A percentile compares a stretch with the other conserved stretches of the same genome.
phyloP scores from a whole-genome alignment of 306 rosid species.

The Ochetophila trinervis region DNA sequence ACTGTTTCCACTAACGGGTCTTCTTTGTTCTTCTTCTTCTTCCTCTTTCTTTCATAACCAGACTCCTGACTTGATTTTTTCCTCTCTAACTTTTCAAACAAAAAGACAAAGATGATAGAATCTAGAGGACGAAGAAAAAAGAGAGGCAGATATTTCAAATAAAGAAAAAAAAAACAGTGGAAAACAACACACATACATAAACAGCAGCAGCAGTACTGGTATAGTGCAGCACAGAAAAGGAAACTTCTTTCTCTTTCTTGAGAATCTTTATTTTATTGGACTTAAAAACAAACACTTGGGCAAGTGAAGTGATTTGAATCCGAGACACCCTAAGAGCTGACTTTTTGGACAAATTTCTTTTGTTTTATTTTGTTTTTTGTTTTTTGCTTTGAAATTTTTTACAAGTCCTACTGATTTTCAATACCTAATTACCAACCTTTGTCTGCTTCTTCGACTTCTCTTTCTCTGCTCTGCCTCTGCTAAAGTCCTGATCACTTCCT shows the following conservation, averaged over 20 bases:
- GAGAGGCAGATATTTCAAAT: constrained; percentile 35
- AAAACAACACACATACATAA: background rate
- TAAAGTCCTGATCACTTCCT: too few species aligned
- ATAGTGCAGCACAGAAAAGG: constrained; percentile 35
- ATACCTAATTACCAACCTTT: constrained; percentile 18
- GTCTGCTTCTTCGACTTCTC: constrained; percentile 4
- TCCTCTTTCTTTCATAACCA: constrained; percentile 34
- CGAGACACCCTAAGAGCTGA: constrained; percentile 37
- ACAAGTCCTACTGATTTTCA: constrained; percentile 2
- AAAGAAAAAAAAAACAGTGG: constrained; percentile 3
- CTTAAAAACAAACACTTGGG: background rate
- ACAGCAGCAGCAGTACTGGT: background rate
- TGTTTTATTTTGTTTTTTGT: constrained; percentile 19
- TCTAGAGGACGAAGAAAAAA: constrained; percentile 31
- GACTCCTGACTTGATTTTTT: background rate
- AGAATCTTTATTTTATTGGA: constrained; percentile 29
- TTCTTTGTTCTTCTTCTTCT: background rate
- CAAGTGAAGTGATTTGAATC: constrained; percentile 12
- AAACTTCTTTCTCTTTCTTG: constrained; percentile 38
- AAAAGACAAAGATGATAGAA: constrained; percentile 27
- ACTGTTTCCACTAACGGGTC: constrained; percentile 35
- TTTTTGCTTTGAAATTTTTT: constrained; percentile 8
- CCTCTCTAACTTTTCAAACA: constrained; percentile 33
- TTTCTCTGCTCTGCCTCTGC: background rate
- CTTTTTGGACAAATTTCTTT: constrained; percentile 20